These are phyloP conservation scores for Fusarium goolgardi DNA, from an alignment of 2,329 filamentous ascomycete genomes.

Conservation along the genomic window DNA sequence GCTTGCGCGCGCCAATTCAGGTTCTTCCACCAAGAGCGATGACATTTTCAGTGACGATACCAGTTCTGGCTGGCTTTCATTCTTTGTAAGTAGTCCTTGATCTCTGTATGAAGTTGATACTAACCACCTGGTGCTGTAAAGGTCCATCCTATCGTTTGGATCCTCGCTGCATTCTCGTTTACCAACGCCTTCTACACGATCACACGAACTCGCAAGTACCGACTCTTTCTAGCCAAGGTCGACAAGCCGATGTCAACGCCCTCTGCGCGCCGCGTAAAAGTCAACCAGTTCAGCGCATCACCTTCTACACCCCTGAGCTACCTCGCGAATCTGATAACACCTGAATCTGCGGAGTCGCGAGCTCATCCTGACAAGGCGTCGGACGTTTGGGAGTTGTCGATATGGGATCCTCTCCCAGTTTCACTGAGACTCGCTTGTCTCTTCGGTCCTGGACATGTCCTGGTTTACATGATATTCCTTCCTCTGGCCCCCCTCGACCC, in stretches of 20 bases:
- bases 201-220: slow-evolving; percentile 83
- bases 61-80: slow-evolving; percentile 72
- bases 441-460: slow-evolving; percentile 93
- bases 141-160: slow-evolving; percentile 77
- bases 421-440: slow-evolving; percentile 85
- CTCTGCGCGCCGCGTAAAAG: slow-evolving; percentile 87
- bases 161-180: slow-evolving; percentile 73
- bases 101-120: slow-evolving; percentile 1
- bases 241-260: slow-evolving; percentile 81
- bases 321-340: slow-evolving; percentile 73
- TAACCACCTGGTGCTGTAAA: slow-evolving; percentile 51
- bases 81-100: slow-evolving; percentile 59
- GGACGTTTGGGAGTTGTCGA: slow-evolving; percentile 93
- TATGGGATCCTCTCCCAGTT: slow-evolving; percentile 93
- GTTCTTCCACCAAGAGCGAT: slow-evolving; percentile 66
- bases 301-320: slow-evolving; percentile 83
- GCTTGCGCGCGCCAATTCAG: slow-evolving; percentile 82
- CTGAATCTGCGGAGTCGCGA: slow-evolving; percentile 80
- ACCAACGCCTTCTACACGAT: slow-evolving; percentile 86
- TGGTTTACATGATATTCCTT: slow-evolving; percentile 89
- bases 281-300: slow-evolving; percentile 75
- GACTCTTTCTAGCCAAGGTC: slow-evolving; percentile 88
- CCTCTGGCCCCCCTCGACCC: slow-evolving; percentile 81
- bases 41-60: slow-evolving; percentile 85
- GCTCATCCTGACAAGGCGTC: slow-evolving; percentile 83